Conservation (phyloP, 2,329 filamentous ascomycete genomes). For the Beauveria brongniartii region DNA sequence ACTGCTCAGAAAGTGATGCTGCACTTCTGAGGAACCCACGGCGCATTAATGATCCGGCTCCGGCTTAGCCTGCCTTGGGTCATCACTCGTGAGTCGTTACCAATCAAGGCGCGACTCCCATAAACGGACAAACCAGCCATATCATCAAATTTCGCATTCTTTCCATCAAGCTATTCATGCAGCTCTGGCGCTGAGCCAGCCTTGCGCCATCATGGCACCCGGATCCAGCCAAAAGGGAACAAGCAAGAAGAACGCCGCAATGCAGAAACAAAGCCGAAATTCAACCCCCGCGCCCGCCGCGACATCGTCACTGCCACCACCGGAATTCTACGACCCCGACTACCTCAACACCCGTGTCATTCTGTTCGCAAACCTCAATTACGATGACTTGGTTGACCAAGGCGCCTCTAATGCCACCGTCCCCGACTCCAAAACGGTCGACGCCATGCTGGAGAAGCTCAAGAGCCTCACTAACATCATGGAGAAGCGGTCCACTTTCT, state of each 20-base stretch:
- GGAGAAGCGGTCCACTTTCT: slow-evolving; percentile 58
- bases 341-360: slow-evolving; percentile 59
- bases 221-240: slow-evolving; percentile 52
- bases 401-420: slow-evolving; percentile 48
- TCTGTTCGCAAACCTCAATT: slow-evolving; percentile 49
- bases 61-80: neutral
- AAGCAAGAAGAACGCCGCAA: slow-evolving; percentile 55
- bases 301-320: slow-evolving; percentile 41
- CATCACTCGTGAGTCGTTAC: neutral
- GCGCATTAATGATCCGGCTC: slow-evolving; percentile 4
- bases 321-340: slow-evolving; percentile 50
- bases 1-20: neutral
- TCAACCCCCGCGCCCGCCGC: slow-evolving; percentile 59
- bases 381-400: slow-evolving; percentile 63
- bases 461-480: slow-evolving; percentile 58
- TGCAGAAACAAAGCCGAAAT: slow-evolving; percentile 67
- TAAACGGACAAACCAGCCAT: neutral
- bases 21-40: neutral
- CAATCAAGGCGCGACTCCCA: slow-evolving; percentile 3
- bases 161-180: slow-evolving; percentile 9
- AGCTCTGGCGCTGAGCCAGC: slow-evolving; percentile 9
- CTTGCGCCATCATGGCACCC: slow-evolving; percentile 42
- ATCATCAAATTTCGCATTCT: slow-evolving; percentile 2
- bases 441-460: slow-evolving; percentile 56
- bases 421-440: slow-evolving; percentile 55